Evolutionary conservation across 1,284 basidiomycete genomes (phyloP).

Genomic region (Filobasidium uniguttulatum): DNA sequence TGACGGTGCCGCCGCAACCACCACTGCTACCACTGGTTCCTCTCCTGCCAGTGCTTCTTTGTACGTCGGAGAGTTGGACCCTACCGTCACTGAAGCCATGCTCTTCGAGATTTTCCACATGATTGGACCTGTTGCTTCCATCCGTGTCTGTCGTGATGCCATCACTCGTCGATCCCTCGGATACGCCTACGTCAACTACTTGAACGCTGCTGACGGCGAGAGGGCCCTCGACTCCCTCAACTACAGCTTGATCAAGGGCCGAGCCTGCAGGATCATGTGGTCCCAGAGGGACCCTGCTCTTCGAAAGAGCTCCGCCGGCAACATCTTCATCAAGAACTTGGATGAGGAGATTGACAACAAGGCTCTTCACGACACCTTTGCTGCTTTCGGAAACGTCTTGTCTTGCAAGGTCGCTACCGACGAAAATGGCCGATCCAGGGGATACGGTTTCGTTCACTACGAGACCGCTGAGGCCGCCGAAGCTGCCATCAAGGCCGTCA

Average conservation of each 20-base stretch:
- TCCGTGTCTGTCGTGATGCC: conserved; percentile 98
- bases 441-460: conserved; percentile 98
- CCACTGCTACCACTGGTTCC: conserved; percentile 17
- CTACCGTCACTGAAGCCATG: conserved; percentile 97
- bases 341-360: conserved; percentile 99
- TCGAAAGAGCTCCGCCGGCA: conserved; percentile 98
- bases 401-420: conserved; percentile 99
- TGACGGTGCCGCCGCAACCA: conserved; percentile 17
- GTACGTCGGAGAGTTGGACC: conserved; percentile 98
- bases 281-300: conserved; percentile 98
- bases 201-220: conserved; percentile 94
- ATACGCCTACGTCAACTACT: conserved; percentile 99
- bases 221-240: conserved; percentile 98
- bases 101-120: conserved; percentile 99
- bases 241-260: conserved; percentile 97
- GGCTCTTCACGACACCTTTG: conserved; percentile 99
- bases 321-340: conserved; percentile 99
- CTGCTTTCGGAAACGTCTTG: conserved; percentile 95
- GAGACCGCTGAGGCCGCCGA: conserved; percentile 95
- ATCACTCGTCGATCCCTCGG: conserved; percentile 98
- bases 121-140: conserved; percentile 97
- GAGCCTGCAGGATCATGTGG: conserved; percentile 99
- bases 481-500: conserved; percentile 92
- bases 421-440: conserved; percentile 80
- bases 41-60: conserved; percentile 56